Percentiles rank a stretch among this genome's conserved stretches.
Evolutionary conservation across 2,329 filamentous ascomycete genomes (phyloP).

Genomic region (Aspergillus sp.): DNA sequence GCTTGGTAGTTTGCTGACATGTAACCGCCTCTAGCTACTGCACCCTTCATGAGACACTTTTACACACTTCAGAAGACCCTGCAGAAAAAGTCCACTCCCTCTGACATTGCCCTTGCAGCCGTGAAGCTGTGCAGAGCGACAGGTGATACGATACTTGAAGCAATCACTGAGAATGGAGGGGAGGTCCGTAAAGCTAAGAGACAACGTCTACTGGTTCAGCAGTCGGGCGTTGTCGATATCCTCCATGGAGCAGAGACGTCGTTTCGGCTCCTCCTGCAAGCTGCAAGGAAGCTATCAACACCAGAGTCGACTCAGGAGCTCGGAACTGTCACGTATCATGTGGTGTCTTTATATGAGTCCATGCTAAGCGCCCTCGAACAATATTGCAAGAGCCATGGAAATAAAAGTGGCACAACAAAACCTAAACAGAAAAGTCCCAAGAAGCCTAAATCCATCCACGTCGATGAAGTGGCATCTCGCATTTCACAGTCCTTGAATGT

Average conservation of each 20-base stretch:
- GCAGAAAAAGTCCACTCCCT: conserved; percentile 25
- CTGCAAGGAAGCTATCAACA: conserved; percentile 25
- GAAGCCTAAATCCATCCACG: conserved; percentile 1
- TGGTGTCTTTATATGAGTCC: conserved; percentile 34
- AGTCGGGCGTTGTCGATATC: conserved; percentile 17
- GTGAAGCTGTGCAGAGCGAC: conserved; percentile 30
- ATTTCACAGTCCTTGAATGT: conserved; percentile 27
- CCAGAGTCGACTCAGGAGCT: conserved; percentile 10
- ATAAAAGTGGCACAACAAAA: conserved; percentile 7
- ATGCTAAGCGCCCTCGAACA: conserved; percentile 26
- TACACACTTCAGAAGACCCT: conserved; percentile 33
- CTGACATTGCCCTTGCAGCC: conserved; percentile 21
- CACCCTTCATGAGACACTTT: conserved; percentile 34
- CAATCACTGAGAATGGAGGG: conserved; percentile 11
- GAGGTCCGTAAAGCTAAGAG: conserved; percentile 5
- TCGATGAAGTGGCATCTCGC: conserved; percentile 18
- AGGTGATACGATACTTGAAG: conserved; percentile 19
- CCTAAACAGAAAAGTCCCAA: conserved; percentile 7
- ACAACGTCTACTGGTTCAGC: not conserved
- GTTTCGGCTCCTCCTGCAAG: conserved; percentile 26
- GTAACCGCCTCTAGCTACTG: conserved; percentile 18
- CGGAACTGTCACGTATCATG: conserved; percentile 32
- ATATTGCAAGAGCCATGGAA: conserved; percentile 21
- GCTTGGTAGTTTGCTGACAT: conserved; percentile 8
- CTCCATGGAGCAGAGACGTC: conserved; percentile 24